phyloP scores from a whole-genome alignment of 2,329 filamentous ascomycete species.

The Venturia nashicola region DNA sequence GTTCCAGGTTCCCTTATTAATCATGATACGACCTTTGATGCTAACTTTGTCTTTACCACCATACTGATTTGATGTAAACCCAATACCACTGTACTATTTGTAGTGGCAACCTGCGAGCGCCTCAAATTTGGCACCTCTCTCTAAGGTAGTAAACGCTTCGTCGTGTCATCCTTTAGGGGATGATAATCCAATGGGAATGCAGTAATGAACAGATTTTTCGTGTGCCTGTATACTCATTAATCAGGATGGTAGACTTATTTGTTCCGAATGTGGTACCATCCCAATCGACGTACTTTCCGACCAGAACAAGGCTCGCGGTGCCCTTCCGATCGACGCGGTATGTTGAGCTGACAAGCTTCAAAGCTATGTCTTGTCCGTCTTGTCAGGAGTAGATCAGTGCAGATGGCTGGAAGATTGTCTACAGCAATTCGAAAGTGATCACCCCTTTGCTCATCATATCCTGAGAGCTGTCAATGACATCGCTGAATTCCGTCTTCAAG shows the following conservation, averaged over 20 bases:
- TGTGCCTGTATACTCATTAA: slow-evolving; percentile 27
- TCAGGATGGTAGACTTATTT: slow-evolving; percentile 14
- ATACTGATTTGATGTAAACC: slow-evolving; percentile 21
- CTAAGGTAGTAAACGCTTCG: slow-evolving; percentile 27
- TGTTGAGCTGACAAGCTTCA: slow-evolving; percentile 16
- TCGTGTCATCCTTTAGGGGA: slow-evolving; percentile 25
- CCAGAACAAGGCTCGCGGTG: slow-evolving; percentile 10
- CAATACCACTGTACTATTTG: slow-evolving; percentile 36
- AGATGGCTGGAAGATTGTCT: slow-evolving; percentile 31
- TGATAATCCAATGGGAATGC: slow-evolving; percentile 35
- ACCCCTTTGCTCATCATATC: slow-evolving; percentile 25
- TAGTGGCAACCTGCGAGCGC: slow-evolving; percentile 36
- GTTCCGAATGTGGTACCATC: slow-evolving; percentile 24
- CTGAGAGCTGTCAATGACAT: slow-evolving; percentile 12
- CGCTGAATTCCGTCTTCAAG: slow-evolving; percentile 17
- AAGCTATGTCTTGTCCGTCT: slow-evolving; percentile 22
- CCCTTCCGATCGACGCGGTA: slow-evolving; percentile 13
- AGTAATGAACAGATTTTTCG: slow-evolving; percentile 28
- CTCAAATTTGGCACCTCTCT: slow-evolving; percentile 35
- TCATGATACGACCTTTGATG: slow-evolving; percentile 36
- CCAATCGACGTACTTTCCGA: slow-evolving; percentile 24
- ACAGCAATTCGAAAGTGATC: slow-evolving; percentile 31
- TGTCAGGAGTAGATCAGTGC: slow-evolving; percentile 17
- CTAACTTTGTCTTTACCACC: slow-evolving; percentile 21
- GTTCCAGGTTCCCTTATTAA: slow-evolving; percentile 35